These are phyloP conservation scores for Taiwanofungus camphoratus DNA, from an alignment of 1,284 basidiomycete genomes.

Conservation along the genomic window DNA sequence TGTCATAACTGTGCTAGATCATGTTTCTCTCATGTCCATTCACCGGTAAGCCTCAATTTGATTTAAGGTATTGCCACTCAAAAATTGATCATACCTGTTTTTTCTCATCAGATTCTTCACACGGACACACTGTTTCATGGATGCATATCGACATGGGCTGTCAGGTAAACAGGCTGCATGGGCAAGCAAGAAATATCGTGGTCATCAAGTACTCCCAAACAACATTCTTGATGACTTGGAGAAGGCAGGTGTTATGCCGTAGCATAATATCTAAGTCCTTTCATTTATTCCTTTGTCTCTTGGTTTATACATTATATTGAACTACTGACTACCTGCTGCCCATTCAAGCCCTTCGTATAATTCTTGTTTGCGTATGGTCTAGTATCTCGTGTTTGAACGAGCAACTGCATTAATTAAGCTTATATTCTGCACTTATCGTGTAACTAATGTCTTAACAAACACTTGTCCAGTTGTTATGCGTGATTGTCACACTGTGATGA, in stretches of 20 bases:
- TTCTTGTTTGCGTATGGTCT: no score
- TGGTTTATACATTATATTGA: no score
- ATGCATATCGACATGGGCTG: conserved; percentile 17
- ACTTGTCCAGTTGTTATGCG: no score
- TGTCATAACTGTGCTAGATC: conserved; percentile 6
- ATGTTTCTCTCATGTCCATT: conserved; percentile 2
- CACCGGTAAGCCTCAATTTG: conserved; percentile 2
- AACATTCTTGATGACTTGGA: conserved; percentile 4
- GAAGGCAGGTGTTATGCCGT: conserved; percentile 2
- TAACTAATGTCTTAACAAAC: no score
- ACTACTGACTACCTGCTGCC: no score
- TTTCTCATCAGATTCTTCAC: conserved; percentile 11
- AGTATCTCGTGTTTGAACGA: no score
- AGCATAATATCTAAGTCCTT: no score
- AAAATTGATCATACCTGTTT: not conserved
- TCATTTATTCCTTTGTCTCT: no score
- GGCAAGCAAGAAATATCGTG: conserved; percentile 19
- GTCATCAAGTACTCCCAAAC: conserved; percentile 1
- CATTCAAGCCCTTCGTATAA: no score
- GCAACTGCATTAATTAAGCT: no score
- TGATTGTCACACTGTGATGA: no score
- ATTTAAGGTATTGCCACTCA: not conserved
- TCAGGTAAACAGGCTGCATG: conserved; percentile 18
- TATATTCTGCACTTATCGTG: no score
- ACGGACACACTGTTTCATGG: conserved; percentile 13